phyloP scores from a whole-genome alignment of 768 basidiomycete species.

The Gyrodon lividus region DNA sequence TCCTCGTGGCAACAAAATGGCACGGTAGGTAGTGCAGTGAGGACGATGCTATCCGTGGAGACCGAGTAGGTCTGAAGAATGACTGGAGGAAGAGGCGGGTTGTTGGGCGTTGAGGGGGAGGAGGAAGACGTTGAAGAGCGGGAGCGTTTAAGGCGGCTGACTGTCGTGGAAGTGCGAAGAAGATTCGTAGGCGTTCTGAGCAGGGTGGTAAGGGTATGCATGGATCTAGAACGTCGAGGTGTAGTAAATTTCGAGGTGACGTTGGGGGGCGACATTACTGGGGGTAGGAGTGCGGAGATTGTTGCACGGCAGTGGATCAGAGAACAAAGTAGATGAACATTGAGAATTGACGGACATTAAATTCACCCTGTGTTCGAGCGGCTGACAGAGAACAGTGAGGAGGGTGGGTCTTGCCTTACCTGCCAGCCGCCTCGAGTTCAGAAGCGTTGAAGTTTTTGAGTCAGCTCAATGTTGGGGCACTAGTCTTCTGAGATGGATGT shows the following conservation, averaged over 20 bases:
- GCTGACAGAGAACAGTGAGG: neutral
- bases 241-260: conserved; percentile 2
- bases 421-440: neutral
- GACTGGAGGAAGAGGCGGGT: conserved; percentile 35
- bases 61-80: conserved; percentile 59
- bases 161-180: conserved; percentile 18
- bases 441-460: neutral
- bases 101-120: conserved; percentile 8
- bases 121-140: conserved; percentile 13
- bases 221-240: conserved; percentile 10
- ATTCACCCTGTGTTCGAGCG: neutral
- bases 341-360: neutral
- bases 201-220: conserved; percentile 17
- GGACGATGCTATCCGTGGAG: conserved; percentile 52
- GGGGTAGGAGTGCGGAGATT: neutral
- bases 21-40: conserved; percentile 55
- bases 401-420: neutral
- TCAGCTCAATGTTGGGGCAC: neutral
- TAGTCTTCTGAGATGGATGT: too few species aligned
- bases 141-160: conserved; percentile 21
- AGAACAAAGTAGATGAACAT: neutral
- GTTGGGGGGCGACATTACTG: conserved; percentile 9
- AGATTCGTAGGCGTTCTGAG: conserved; percentile 23
- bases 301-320: neutral
- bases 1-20: conserved; percentile 80